Percentiles rank a stretch among this genome's conserved stretches.
Conservation (phyloP, 2,329 filamentous ascomycete genomes). For the Venturia nashicola region DNA sequence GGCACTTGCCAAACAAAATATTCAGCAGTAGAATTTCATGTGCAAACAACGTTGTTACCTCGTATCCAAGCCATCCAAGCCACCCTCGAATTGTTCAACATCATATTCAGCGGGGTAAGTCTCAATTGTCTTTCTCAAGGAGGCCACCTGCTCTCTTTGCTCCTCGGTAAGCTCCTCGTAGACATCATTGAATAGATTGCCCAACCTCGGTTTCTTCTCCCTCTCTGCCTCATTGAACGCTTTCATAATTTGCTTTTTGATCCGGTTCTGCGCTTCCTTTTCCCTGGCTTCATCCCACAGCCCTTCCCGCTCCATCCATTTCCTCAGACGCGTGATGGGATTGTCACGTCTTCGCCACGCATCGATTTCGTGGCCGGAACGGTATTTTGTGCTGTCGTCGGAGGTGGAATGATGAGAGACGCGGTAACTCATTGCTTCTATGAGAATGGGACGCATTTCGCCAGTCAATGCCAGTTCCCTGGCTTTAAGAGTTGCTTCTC, state of each 20-base stretch:
- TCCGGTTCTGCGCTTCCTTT: constrained; percentile 51
- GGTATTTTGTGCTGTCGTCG: constrained; percentile 94
- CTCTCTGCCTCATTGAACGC: constrained; percentile 77
- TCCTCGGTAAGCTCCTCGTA: constrained; percentile 83
- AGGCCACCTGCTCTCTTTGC: constrained; percentile 58
- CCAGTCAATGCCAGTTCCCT: constrained; percentile 65
- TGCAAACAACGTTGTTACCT: not conserved
- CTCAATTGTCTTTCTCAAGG: constrained; percentile 66
- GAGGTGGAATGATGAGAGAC: constrained; percentile 95
- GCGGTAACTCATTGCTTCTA: constrained; percentile 97
- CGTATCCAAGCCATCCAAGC: constrained; percentile 27
- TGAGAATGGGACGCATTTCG: constrained; percentile 70
- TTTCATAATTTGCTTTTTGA: constrained; percentile 64
- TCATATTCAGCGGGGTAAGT: constrained; percentile 92
- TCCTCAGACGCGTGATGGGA: constrained; percentile 70
- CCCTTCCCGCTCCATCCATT: constrained; percentile 76
- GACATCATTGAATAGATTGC: constrained; percentile 70
- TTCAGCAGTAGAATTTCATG: not conserved
- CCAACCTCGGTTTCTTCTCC: constrained; percentile 64
- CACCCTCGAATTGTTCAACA: constrained; percentile 61
- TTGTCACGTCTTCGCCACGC: constrained; percentile 90
- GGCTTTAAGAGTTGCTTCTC: constrained; percentile 66
- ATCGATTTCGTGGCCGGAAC: constrained; percentile 83
- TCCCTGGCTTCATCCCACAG: constrained; percentile 81
- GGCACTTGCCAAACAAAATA: no score